phyloP scores from a whole-genome alignment of 345 rosid species.

The Lenwebbia sp. region DNA sequence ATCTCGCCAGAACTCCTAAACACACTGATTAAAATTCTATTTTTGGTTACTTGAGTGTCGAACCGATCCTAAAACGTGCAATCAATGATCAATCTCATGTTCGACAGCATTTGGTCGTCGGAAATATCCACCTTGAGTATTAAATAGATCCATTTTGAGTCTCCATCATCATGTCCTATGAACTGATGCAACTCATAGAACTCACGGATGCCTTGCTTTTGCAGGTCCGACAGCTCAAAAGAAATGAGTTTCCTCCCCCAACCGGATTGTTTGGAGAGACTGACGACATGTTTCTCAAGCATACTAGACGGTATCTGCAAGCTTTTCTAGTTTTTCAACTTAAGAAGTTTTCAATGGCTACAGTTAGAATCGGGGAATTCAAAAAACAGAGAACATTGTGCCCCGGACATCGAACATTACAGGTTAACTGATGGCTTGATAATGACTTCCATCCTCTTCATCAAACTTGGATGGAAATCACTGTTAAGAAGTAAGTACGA shows the following conservation, averaged over 20 bases:
- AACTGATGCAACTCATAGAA: not conserved
- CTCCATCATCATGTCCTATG: not conserved
- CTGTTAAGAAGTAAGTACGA: not conserved
- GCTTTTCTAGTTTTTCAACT: not conserved
- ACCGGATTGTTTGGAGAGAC: not conserved
- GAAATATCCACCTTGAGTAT: too few relatives aligned
- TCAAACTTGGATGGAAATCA: not conserved
- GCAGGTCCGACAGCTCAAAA: not conserved
- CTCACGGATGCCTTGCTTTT: not conserved
- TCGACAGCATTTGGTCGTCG: not conserved
- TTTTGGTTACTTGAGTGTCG: not conserved
- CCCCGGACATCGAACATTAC: accelerated
- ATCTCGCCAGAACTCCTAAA: not conserved
- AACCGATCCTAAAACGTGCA: not conserved
- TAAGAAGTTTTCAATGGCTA: not conserved
- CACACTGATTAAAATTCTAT: too few relatives aligned
- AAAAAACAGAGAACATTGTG: not conserved
- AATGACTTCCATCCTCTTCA: not conserved
- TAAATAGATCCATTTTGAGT: too few relatives aligned
- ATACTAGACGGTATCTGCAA: not conserved
- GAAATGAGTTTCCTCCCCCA: not conserved
- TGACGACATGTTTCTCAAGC: not conserved
- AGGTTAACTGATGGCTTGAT: not conserved
- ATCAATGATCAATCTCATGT: not conserved
- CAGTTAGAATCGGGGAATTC: not conserved